Conservation (phyloP, 164 flowering plant species). For the Kalanchoe fedtschenkoi region DNA sequence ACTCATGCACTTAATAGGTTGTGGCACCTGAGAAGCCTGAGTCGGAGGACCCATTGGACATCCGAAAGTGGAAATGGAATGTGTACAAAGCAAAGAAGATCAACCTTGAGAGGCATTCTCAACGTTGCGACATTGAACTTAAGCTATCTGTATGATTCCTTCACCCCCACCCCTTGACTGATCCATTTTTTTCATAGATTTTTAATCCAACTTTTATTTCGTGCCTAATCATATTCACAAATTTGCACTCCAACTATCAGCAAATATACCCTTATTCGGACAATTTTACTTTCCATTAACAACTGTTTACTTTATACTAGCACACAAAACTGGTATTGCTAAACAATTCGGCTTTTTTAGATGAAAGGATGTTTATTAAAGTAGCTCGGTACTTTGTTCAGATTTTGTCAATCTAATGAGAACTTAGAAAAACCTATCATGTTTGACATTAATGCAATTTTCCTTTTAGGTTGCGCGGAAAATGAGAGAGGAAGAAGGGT, state of each 20-base stretch:
- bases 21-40: slow-evolving; percentile 57
- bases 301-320: neutral
- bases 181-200: neutral
- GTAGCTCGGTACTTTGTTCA: neutral
- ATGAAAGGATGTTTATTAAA: neutral
- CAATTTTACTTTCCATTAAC: neutral
- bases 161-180: slow-evolving; percentile 2
- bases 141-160: slow-evolving; percentile 69
- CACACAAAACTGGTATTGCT: neutral
- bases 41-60: slow-evolving; percentile 45
- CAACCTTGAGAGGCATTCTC: slow-evolving; percentile 78
- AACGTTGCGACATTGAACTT: slow-evolving; percentile 77
- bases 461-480: slow-evolving; percentile 58
- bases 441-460: neutral
- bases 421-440: neutral
- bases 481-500: slow-evolving; percentile 90
- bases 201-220: too few relatives aligned
- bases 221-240: too few relatives aligned
- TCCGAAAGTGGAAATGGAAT: slow-evolving; percentile 64
- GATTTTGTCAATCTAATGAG: neutral
- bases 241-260: too few relatives aligned
- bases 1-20: slow-evolving; percentile 29
- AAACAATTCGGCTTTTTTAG: neutral
- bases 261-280: too few relatives aligned
- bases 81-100: slow-evolving; percentile 60